Percentiles rank a stretch among this genome's conserved stretches.
Evolutionary conservation across 257 asterid species (phyloP).

Genomic region (Nicotiana otophora): DNA sequence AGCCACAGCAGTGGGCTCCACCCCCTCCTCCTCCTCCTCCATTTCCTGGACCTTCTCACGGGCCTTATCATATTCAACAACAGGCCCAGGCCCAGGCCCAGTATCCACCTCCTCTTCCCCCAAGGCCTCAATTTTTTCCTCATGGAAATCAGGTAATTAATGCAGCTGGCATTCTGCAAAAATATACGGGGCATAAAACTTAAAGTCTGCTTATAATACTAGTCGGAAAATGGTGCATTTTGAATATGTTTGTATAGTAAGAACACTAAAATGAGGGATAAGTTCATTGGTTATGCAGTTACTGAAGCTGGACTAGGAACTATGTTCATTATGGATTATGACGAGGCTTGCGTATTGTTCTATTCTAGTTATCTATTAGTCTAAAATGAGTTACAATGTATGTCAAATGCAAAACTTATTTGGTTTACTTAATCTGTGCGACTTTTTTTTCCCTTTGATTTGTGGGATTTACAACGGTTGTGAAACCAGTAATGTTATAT

Average conservation of each 20-base stretch:
- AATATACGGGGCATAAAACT: background rate
- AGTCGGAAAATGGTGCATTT: background rate
- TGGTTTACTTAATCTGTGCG: background rate
- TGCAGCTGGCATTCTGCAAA: background rate
- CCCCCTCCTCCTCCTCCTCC: conserved; percentile 29
- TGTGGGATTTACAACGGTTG: background rate
- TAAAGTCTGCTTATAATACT: background rate
- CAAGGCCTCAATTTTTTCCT: conserved; percentile 55
- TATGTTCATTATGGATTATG: background rate
- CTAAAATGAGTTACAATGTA: background rate
- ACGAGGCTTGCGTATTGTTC: background rate
- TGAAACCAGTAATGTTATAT: background rate
- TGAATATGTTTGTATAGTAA: background rate
- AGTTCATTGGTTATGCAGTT: background rate
- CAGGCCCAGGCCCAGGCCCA: conserved; percentile 52
- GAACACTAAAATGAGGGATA: background rate
- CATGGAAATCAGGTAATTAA: conserved; percentile 25
- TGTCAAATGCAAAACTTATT: background rate
- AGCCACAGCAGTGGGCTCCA: conserved; percentile 31
- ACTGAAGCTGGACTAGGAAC: background rate
- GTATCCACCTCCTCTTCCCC: conserved; percentile 55
- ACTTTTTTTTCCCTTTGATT: background rate
- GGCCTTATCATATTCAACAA: conserved; percentile 33
- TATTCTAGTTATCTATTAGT: background rate
- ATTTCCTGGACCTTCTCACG: conserved; percentile 17